phyloP scores from a whole-genome alignment of 2,329 filamentous ascomycete species.

The Trichoderma oligosporum region DNA sequence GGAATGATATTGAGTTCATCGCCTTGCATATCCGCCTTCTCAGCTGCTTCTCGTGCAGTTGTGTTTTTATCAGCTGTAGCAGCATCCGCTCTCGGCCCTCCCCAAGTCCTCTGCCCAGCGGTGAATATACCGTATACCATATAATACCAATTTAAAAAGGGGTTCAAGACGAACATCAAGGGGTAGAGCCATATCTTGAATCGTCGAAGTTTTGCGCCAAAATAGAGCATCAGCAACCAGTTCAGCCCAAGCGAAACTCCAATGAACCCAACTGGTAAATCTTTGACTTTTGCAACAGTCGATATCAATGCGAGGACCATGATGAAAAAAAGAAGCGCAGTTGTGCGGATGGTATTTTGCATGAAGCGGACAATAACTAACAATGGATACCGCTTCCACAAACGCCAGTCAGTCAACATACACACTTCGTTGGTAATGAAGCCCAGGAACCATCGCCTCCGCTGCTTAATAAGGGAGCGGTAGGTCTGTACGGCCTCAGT shows the following conservation, averaged over 20 bases:
- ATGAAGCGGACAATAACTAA: constrained; percentile 84
- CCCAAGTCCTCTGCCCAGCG: constrained; percentile 91
- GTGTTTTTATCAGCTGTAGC: constrained; percentile 72
- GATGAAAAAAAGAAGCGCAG: constrained; percentile 89
- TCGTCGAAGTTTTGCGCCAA: constrained; percentile 77
- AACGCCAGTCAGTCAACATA: constrained; percentile 90
- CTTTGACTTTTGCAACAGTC: constrained; percentile 71
- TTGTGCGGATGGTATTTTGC: constrained; percentile 95
- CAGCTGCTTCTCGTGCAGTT: constrained; percentile 78
- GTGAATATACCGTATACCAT: constrained; percentile 98
- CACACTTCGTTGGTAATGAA: constrained; percentile 98
- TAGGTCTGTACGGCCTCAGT: constrained; percentile 94
- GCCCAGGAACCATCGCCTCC: constrained; percentile 91
- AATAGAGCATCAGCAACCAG: constrained; percentile 94
- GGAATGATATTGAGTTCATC: constrained; percentile 89
- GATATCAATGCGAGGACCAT: constrained; percentile 83
- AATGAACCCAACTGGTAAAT: constrained; percentile 90
- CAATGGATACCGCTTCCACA: constrained; percentile 88
- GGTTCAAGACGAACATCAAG: constrained; percentile 90
- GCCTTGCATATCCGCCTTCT: constrained; percentile 70
- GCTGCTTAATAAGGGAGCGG: constrained; percentile 82
- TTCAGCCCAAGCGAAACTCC: constrained; percentile 88
- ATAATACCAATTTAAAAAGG: constrained; percentile 97
- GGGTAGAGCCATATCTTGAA: constrained; percentile 96
- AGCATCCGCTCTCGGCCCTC: constrained; percentile 86